Conservation (phyloP, 202 grass and related monocot species). For the Zizania palustris region DNA sequence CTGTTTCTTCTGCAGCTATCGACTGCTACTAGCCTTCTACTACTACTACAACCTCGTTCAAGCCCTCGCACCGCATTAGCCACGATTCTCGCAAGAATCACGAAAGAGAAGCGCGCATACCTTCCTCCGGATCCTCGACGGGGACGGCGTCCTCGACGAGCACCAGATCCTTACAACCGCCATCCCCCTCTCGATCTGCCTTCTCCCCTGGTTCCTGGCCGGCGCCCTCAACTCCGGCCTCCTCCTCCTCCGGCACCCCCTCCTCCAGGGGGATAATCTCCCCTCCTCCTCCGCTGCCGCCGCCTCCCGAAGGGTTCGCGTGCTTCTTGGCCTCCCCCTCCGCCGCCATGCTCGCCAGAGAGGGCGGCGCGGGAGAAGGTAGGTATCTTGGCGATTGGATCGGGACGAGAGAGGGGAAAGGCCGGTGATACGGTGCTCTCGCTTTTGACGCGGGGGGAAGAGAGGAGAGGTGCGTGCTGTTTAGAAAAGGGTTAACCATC, state of each 20-base stretch:
- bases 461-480: background rate
- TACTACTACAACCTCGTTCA: no score
- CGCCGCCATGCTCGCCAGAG: slow-evolving; percentile 47
- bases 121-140: slow-evolving; percentile 50
- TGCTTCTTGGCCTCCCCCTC: slow-evolving; percentile 51
- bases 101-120: slow-evolving; percentile 3
- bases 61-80: no score
- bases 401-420: slow-evolving; percentile 36
- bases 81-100: background rate
- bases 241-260: slow-evolving; percentile 34
- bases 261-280: slow-evolving; percentile 28
- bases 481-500: no score
- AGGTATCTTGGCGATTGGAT: slow-evolving; percentile 56
- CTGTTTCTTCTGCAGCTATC: slow-evolving; percentile 27
- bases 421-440: slow-evolving; percentile 49
- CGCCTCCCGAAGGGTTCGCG: slow-evolving; percentile 29
- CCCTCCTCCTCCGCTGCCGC: slow-evolving; percentile 38
- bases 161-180: slow-evolving; percentile 40
- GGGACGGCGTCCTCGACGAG: slow-evolving; percentile 30
- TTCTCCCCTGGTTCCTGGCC: slow-evolving; percentile 24
- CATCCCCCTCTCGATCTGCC: slow-evolving; percentile 45
- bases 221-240: slow-evolving; percentile 30
- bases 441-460: slow-evolving; percentile 41
- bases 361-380: slow-evolving; percentile 11
- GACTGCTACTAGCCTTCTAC: no score